Evolutionary conservation across 83 land plant species (phyloP).

Genomic region (Larix sibirica): DNA sequence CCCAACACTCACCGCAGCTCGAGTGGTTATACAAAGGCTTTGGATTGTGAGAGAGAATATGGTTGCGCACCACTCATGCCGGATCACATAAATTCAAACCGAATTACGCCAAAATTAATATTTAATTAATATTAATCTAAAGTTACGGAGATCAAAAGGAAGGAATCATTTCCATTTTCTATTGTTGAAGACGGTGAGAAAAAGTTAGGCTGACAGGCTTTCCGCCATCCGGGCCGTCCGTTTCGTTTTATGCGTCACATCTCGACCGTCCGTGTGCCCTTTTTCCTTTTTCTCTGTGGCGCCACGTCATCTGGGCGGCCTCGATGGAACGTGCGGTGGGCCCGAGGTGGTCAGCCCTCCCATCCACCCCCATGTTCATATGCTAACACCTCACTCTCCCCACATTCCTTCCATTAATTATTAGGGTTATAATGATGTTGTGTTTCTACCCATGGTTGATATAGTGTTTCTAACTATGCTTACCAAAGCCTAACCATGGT

Average conservation of each 20-base stretch:
- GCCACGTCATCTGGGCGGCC: constrained; percentile 14
- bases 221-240: constrained; percentile 1
- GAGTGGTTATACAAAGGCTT: neutral
- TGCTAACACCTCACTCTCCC: too few species aligned
- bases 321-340: constrained; percentile 7
- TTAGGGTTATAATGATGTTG: too few species aligned
- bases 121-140: constrained; percentile 1
- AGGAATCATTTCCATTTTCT: constrained; percentile 6
- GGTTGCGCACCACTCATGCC: neutral
- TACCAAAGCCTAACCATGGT: too few species aligned
- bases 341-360: neutral
- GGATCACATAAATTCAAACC: constrained; percentile 5
- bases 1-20: too few species aligned
- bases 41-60: neutral
- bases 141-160: constrained; percentile 3
- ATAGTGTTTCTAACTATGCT: too few species aligned
- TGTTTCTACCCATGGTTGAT: too few species aligned
- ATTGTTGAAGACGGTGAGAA: neutral
- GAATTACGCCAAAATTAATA: constrained; percentile 1
- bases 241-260: too few species aligned
- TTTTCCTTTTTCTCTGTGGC: neutral
- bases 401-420: too few species aligned
- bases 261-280: neutral
- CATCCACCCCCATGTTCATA: too few species aligned
- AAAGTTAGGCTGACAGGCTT: neutral